Conservation (phyloP, 352 stramenopile species). For the Peronosclerospora sorghi region DNA sequence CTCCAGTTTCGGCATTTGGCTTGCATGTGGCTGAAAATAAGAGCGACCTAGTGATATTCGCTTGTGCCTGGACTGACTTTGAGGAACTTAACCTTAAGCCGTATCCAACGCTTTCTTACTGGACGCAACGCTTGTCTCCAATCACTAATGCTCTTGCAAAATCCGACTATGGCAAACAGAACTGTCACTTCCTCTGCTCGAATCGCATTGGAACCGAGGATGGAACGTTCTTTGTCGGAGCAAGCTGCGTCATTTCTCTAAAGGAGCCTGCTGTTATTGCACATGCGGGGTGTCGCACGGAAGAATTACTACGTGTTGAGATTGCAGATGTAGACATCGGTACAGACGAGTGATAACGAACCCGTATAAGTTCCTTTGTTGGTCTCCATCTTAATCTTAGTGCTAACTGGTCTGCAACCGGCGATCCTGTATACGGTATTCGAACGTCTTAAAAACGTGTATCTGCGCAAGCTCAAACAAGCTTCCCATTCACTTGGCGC, state of each 20-base stretch:
- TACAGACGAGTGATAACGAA: no score
- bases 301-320: slow-evolving; percentile 46
- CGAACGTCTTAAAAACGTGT: no score
- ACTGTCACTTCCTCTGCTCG: slow-evolving; percentile 65
- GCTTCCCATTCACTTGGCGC: no score
- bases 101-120: slow-evolving; percentile 57
- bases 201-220: slow-evolving; percentile 74
- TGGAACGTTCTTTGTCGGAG: slow-evolving; percentile 72
- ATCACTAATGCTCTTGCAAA: slow-evolving; percentile 34
- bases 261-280: slow-evolving; percentile 39
- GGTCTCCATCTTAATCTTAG: no score
- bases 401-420: slow-evolving; percentile 93
- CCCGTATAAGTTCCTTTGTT: no score
- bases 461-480: no score
- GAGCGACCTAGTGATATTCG: slow-evolving; percentile 71
- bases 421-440: slow-evolving; percentile 96
- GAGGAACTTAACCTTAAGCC: slow-evolving; percentile 35
- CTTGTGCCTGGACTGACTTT: slow-evolving; percentile 76
- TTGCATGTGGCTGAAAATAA: slow-evolving; percentile 30
- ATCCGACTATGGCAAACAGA: slow-evolving; percentile 26
- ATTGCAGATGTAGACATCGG: slow-evolving; percentile 20
- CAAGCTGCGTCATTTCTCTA: slow-evolving; percentile 63
- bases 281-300: slow-evolving; percentile 36
- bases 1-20: slow-evolving; percentile 54
- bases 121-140: slow-evolving; percentile 49